Evolutionary conservation across 192 early-diverging fungal species (phyloP).

Genomic region (Haplosporangium gracile): DNA sequence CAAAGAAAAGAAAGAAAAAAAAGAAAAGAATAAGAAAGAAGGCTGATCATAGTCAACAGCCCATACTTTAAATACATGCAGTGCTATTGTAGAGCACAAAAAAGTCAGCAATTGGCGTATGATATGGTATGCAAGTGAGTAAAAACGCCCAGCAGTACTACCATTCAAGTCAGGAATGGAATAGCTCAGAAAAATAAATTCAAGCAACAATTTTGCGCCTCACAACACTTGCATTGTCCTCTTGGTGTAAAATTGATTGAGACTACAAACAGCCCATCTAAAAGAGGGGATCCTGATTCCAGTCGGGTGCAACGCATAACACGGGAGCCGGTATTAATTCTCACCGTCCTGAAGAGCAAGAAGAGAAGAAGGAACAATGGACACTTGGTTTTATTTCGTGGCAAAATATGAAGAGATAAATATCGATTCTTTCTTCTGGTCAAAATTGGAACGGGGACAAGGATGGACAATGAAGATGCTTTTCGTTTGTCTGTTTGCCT

Average conservation of each 20-base stretch:
- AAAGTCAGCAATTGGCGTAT: neutral
- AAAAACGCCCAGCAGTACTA: neutral
- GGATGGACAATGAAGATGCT: neutral
- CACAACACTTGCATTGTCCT: neutral
- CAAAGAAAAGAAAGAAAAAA: neutral
- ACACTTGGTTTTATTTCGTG: neutral
- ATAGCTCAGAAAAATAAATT: neutral
- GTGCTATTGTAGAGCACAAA: neutral
- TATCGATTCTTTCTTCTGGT: neutral
- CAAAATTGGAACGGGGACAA: neutral
- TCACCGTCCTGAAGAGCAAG: neutral
- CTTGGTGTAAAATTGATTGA: neutral
- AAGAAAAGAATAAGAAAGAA: neutral
- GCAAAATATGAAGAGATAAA: neutral
- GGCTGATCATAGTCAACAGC: neutral
- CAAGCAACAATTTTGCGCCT: neutral
- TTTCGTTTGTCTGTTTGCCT: neutral
- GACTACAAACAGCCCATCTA: neutral
- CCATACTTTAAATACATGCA: neutral
- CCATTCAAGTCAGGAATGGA: conserved; percentile 24
- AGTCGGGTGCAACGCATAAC: conserved; percentile 21
- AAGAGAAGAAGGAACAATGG: neutral
- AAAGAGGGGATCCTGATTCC: conserved; percentile 3
- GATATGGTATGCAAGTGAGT: neutral
- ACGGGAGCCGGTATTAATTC: conserved; percentile 21